phyloP scores from a whole-genome alignment of 495 filamentous ascomycete genomes.

The Apiosordaria backusii region DNA sequence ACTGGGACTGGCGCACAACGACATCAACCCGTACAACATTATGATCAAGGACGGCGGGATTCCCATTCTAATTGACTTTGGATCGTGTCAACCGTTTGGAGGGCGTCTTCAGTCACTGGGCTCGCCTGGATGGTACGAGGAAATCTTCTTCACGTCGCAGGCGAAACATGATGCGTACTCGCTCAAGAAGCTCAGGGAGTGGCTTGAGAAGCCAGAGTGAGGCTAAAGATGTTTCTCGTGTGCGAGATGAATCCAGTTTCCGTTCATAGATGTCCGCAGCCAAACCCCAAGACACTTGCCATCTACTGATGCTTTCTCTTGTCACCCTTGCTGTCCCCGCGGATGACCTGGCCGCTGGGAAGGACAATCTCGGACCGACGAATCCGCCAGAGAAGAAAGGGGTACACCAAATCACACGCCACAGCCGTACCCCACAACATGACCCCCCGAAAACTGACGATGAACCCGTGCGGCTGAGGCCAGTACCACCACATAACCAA shows the following conservation, averaged over 20 bases:
- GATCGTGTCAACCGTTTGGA: constrained; percentile 16
- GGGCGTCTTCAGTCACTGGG: background rate
- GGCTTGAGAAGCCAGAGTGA: no score
- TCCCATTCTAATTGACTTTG: constrained; percentile 40
- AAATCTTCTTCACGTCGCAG: no score
- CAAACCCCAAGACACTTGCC: no score
- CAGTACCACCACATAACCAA: constrained; percentile 40
- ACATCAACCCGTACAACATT: constrained; percentile 39
- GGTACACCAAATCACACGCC: constrained; percentile 38
- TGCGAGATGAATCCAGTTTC: no score
- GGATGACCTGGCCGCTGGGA: constrained; percentile 28
- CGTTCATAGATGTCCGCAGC: no score
- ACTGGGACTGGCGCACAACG: constrained; percentile 41
- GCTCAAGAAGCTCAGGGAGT: no score
- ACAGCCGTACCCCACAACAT: constrained; percentile 34
- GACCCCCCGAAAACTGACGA: constrained; percentile 33
- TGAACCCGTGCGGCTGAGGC: constrained; percentile 41
- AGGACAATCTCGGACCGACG: constrained; percentile 33
- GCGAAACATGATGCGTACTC: no score
- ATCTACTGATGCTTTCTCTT: no score
- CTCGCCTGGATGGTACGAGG: background rate
- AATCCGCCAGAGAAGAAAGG: constrained; percentile 33
- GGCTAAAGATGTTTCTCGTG: no score
- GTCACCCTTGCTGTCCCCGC: no score
- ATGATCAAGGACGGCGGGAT: constrained; percentile 29